Conservation (phyloP, 768 basidiomycete species). For the Lactarius hengduanensis region DNA sequence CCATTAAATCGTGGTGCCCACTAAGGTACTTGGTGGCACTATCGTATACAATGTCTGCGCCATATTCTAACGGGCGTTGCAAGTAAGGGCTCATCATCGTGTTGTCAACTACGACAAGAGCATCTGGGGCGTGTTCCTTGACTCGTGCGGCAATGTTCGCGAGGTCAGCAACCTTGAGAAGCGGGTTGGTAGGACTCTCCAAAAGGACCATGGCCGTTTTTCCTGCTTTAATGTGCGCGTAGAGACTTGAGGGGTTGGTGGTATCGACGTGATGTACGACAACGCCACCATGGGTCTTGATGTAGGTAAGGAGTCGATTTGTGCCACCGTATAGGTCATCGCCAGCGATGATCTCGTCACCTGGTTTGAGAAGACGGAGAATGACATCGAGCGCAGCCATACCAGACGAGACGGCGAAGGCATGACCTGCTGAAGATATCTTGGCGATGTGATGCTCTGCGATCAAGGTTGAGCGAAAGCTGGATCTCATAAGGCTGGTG, state of each 20-base stretch:
- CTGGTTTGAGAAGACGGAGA: slow-evolving; percentile 88
- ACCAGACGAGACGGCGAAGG: slow-evolving; percentile 91
- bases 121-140: slow-evolving; percentile 77
- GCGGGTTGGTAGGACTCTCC: slow-evolving; percentile 96
- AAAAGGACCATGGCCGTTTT: slow-evolving; percentile 94
- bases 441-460: slow-evolving; percentile 96
- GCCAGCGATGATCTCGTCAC: slow-evolving; percentile 93
- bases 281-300: slow-evolving; percentile 84
- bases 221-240: slow-evolving; percentile 60
- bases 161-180: slow-evolving; percentile 92
- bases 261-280: slow-evolving; percentile 93
- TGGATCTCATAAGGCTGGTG: slow-evolving; percentile 2
- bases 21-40: slow-evolving; percentile 97
- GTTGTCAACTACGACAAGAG: slow-evolving; percentile 89
- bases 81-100: slow-evolving; percentile 99
- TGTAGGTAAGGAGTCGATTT: slow-evolving; percentile 89
- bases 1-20: slow-evolving; percentile 99
- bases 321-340: slow-evolving; percentile 99
- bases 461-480: not conserved
- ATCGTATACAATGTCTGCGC: slow-evolving; percentile 97
- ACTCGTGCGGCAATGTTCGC: slow-evolving; percentile 79
- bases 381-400: slow-evolving; percentile 99
- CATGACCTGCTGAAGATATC: slow-evolving; percentile 89
- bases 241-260: slow-evolving; percentile 64
- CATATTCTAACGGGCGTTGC: slow-evolving; percentile 91